Conservation (phyloP, 2,329 filamentous ascomycete genomes). For the Diaporthe batatas region DNA sequence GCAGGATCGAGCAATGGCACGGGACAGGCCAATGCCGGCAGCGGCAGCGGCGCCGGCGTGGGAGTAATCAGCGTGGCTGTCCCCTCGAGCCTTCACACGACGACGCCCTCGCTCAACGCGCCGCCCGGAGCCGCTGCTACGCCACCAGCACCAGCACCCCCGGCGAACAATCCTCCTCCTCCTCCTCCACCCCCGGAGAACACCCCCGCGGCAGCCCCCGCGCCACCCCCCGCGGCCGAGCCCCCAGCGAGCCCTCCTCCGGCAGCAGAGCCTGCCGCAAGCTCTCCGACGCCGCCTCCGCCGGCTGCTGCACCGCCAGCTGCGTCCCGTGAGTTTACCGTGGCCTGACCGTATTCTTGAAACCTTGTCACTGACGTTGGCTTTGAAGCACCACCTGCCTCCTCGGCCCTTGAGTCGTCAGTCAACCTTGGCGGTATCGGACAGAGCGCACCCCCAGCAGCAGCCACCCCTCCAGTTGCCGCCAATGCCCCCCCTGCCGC, state of each 20-base stretch:
- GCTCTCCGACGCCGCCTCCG: neutral
- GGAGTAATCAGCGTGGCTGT: slow-evolving; percentile 44
- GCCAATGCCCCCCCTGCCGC: slow-evolving; percentile 45
- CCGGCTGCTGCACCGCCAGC: slow-evolving; percentile 29
- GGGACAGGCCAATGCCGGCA: slow-evolving; percentile 19
- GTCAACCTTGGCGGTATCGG: slow-evolving; percentile 46
- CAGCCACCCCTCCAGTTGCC: slow-evolving; percentile 45
- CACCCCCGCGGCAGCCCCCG: neutral
- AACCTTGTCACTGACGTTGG: neutral
- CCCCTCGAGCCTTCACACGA: slow-evolving; percentile 37
- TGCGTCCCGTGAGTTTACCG: slow-evolving; percentile 4
- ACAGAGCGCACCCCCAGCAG: slow-evolving; percentile 41
- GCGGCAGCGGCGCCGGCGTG: slow-evolving; percentile 32
- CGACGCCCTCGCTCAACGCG: slow-evolving; percentile 35
- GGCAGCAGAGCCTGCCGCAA: neutral
- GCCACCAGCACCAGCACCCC: neutral
- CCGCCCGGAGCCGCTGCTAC: slow-evolving; percentile 21
- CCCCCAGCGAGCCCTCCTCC: neutral
- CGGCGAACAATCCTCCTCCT: neutral
- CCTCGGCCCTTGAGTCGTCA: slow-evolving; percentile 46
- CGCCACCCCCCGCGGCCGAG: too few species aligned
- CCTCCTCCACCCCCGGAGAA: too few species aligned
- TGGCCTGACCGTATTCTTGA: neutral
- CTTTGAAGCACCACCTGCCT: slow-evolving; percentile 6
- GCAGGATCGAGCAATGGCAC: slow-evolving; percentile 20